Base-by-base conservation (phyloP, 768 basidiomycete species). In the Auricularia sp. region DNA sequence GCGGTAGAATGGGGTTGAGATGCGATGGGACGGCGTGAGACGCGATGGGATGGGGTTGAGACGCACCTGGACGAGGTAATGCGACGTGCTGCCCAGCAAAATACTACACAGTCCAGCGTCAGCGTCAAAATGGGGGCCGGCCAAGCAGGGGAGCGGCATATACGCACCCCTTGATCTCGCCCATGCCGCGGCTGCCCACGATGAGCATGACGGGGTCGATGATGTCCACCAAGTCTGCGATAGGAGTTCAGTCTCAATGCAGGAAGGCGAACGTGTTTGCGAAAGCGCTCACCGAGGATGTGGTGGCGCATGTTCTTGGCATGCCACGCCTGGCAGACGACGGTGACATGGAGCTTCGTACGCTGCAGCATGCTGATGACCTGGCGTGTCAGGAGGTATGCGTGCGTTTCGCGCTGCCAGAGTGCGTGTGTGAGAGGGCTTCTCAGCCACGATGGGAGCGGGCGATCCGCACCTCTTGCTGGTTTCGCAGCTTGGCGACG, bases 291-390 rank as follows among this genome's bases (percentile, higher is more conserved):
- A 87, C 88, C 88, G 21, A 96, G 78, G 29, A 96, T 77, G 87
- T 95, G 94, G 71, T 94, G 92, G 29, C 92, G 78, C 1, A 89
- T 81, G 72, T 95, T 95, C 79, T 96, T 97, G n/a, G 95, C 93
- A 69, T 98, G 95, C 85, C 95, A 90, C 35, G 95, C 94, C 76
- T 98, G 94, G 74, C 96, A 98, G 3, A 85, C 81, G 45, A 98
- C 85, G 0, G 85, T 86, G 35, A 97, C 90, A 67, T 98, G 86
- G 64, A 98, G 78, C 65, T 82, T 84, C 0, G 97, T 99, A 29
- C 97, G 88, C 75, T 97, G 94, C 44, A 99, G 81, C 16, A 98
- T 81, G 13, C 88, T 83, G 1, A 90, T 95, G 3, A 88, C 92
- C 76, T 97, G 95, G 36, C 94, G 88, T 62, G 88, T 83, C 42